Evolutionary conservation across 805 yeast genomes (phyloP).

Genomic region (Cephaloascus fragrans): DNA sequence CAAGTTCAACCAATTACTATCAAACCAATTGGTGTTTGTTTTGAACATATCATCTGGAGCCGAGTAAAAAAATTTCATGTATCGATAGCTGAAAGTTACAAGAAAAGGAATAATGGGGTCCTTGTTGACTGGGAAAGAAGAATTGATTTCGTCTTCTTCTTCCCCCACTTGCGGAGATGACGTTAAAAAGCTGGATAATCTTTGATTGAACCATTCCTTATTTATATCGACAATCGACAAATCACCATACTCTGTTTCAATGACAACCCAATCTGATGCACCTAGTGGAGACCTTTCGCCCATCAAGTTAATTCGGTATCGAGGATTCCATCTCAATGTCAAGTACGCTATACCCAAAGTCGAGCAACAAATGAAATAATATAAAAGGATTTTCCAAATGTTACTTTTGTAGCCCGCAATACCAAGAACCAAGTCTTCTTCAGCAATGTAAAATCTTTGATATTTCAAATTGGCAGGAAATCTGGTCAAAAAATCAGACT

Average conservation of each 20-base stretch:
- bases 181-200: conserved; percentile 64
- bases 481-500: conserved; percentile 5
- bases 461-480: conserved; percentile 31
- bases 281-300: conserved; percentile 67
- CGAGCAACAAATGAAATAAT: conserved; percentile 40
- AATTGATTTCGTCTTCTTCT: conserved; percentile 5
- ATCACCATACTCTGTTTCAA: conserved; percentile 92
- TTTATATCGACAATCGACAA: conserved; percentile 48
- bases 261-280: conserved; percentile 82
- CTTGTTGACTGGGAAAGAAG: conserved; percentile 13
- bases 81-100: conserved; percentile 71
- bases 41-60: conserved; percentile 83
- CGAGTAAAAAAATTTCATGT: conserved; percentile 70
- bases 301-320: conserved; percentile 53
- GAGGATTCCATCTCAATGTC: conserved; percentile 79
- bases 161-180: conserved; percentile 9
- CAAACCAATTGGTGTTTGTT: conserved; percentile 83
- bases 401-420: conserved; percentile 80
- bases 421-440: conserved; percentile 90
- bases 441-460: conserved; percentile 88
- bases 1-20: conserved; percentile 61
- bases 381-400: conserved; percentile 31
- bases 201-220: conserved; percentile 56
- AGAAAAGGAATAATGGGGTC: conserved; percentile 67
- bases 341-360: conserved; percentile 71